Evolutionary conservation across 805 yeast genomes (phyloP).

Genomic region (Candida manassasensis): DNA sequence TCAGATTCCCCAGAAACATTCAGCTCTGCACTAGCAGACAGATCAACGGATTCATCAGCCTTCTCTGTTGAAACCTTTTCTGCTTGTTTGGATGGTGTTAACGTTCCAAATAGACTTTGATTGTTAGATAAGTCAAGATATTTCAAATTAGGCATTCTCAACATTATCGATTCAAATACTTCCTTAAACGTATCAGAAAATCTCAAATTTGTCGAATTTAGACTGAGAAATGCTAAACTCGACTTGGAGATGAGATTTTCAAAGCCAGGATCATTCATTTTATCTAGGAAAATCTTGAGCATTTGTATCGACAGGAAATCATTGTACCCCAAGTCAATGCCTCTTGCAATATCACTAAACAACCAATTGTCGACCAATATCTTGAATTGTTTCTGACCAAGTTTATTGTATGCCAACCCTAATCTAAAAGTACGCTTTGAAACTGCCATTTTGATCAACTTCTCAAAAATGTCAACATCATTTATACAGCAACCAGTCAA

Average conservation of each 20-base stretch:
- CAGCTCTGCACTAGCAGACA: background rate
- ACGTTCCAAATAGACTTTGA: slow-evolving; percentile 58
- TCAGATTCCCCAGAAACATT: slow-evolving; percentile 1
- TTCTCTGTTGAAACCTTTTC: slow-evolving; percentile 1
- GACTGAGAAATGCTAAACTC: slow-evolving; percentile 45
- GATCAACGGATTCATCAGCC: background rate
- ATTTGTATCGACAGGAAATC: slow-evolving; percentile 45
- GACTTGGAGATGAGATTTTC: slow-evolving; percentile 17
- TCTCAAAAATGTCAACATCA: slow-evolving; percentile 50
- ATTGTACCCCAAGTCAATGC: slow-evolving; percentile 82
- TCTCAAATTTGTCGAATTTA: slow-evolving; percentile 58
- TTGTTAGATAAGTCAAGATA: slow-evolving; percentile 76
- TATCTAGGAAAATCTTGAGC: slow-evolving; percentile 35
- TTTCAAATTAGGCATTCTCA: slow-evolving; percentile 54
- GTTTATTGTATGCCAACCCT: slow-evolving; percentile 74
- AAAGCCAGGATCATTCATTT: slow-evolving; percentile 15
- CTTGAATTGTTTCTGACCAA: slow-evolving; percentile 54
- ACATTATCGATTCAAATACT: slow-evolving; percentile 46
- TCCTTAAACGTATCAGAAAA: slow-evolving; percentile 46
- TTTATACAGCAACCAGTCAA: slow-evolving; percentile 71
- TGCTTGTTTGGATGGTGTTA: slow-evolving; percentile 1
- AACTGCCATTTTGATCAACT: slow-evolving; percentile 54
- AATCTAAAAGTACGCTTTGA: slow-evolving; percentile 51
- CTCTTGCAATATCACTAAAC: slow-evolving; percentile 44
- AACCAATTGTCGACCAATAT: slow-evolving; percentile 57